Base-by-base conservation (phyloP, 805 yeast species). In the Cephaloascus fragrans region DNA sequence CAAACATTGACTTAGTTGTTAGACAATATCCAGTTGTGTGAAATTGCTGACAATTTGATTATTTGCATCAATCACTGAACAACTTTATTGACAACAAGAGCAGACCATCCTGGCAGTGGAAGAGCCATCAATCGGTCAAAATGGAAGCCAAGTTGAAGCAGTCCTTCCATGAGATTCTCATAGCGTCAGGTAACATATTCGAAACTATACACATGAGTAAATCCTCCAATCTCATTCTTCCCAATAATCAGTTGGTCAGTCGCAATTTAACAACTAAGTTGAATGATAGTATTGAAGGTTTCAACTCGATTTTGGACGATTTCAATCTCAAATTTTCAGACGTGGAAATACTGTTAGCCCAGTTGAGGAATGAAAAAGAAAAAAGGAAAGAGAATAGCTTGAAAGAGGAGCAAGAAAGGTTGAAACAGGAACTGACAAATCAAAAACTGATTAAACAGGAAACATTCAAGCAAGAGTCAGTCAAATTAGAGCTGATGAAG, bases 331-430 rank as follows among this genome's bases (percentile, higher is more conserved):
- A 31, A 31, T 31, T 31, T 14, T 9, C 8, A 6, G 33, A 31
- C n/a, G 15, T 31, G 8, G n/a, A 31, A n/a, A 9, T n/a, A 6
- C 18, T 16, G 33, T 16, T 31, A 8, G 18, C 8, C 8, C 33
- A 31, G n/a, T 31, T 31, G 18, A 59, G 65, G 73, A 55, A 57
- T 47, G 69, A 63, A 44, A 59, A 58, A 38, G 44, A 56, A 34
- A 57, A 49, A 45, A 52, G 57, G 26, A 55, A 55, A 36, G 64
- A 59, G 42, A 57, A 53, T 31, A 65, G 59, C 38, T 57, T 55
- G 31, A 52, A 52, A 37, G 61, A 52, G 45, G 53, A 52, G 41
- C 44, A 51, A 14, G 63, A 53, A 42, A 57, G 53, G 18, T 59
- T 36, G 26, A 38, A 54, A 41, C 48, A 53, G 18, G 45, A 31